Evolutionary conservation across 257 asterid species (phyloP), one percentile per base, ranked within the genome.

Genomic region (Craterostigma plantagineum): DNA sequence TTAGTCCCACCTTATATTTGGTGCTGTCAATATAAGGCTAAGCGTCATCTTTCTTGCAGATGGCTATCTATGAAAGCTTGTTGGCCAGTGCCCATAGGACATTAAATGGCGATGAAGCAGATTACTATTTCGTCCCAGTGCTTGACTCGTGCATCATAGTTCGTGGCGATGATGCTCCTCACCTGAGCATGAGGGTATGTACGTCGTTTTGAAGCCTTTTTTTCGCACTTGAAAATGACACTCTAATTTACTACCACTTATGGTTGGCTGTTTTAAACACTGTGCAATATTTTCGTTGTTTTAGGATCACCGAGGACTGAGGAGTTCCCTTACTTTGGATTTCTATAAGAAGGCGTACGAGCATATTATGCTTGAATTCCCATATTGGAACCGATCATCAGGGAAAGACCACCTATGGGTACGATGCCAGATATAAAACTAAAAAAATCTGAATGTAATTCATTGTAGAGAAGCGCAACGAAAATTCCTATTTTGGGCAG

Each of bases 321-420:
- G 98, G 59, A 76, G 98, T 55, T 90, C 95, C 42, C 64, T 82
- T 7, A 75, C 98, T 7, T 76, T 90, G 48, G 98, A 90, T 15
- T 63, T 64, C 58, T 82, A 90, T 58, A 90, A 76, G 71, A 79
- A 68, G 53, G 93, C 93, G 34, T 67, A 70, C 37, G 73, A 71
- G 55, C 98, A 90, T 66, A 67, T 90, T 45, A 68, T 62, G 46
- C 16, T 51, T 51, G 74, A 79, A 43, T 76, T 79, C 64, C 78
- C 87, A 4, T 76, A 70, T 69, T 90, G 98, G 98, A 90, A 76
- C 46, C 75, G 54, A 48, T 66, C 98, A 60, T 70, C 76, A 9
- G 98, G 98, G 52, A 90, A 75, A 60, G 98, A 90, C 71, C 98
- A 87, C 71, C 64, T 90, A 51, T 90, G 98, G 98, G 98, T 90